Evolutionary conservation across 1,284 basidiomycete species (phyloP).

Genomic region (Irpex sp.): DNA sequence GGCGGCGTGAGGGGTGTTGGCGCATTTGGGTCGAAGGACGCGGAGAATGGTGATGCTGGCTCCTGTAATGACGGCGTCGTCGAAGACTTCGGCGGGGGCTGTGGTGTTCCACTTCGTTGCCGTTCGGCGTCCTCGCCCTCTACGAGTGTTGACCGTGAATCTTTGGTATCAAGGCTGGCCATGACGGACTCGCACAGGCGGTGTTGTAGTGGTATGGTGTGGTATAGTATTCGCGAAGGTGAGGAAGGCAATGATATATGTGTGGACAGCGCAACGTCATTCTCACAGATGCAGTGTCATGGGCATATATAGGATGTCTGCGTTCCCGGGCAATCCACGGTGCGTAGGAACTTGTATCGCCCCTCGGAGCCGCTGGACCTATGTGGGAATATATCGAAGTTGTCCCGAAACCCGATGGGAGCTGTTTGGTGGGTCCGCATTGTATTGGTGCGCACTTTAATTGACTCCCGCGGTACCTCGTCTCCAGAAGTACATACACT

Average conservation of each 20-base stretch:
- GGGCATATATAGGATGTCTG: slow-evolving; percentile 2
- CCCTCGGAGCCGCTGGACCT: slow-evolving; percentile 6
- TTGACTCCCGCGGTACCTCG: neutral
- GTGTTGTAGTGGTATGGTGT: neutral
- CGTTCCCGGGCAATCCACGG: slow-evolving; percentile 10
- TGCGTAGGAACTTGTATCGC: neutral
- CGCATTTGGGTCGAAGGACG: slow-evolving; percentile 21
- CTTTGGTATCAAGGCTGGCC: slow-evolving; percentile 9
- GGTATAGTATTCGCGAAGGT: neutral
- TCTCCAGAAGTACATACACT: neutral
- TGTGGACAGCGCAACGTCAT: slow-evolving; percentile 2
- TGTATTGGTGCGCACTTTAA: neutral
- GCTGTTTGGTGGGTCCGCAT: neutral
- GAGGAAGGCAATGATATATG: slow-evolving; percentile 5
- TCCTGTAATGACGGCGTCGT: too few species aligned
- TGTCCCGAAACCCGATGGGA: slow-evolving; percentile 9
- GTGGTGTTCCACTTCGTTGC: neutral
- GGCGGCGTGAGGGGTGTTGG: slow-evolving; percentile 12
- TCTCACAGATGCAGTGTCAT: slow-evolving; percentile 10
- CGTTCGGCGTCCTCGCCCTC: slow-evolving; percentile 4
- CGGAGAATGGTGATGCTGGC: slow-evolving; percentile 19
- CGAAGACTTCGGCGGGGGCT: neutral
- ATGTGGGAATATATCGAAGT: slow-evolving; percentile 8
- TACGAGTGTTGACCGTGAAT: slow-evolving; percentile 12
- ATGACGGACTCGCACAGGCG: neutral